Evolutionary conservation across 2,329 filamentous ascomycete species (phyloP), one percentile per base, ranked within the genome.

Genomic region (Claviceps humidiphila): DNA sequence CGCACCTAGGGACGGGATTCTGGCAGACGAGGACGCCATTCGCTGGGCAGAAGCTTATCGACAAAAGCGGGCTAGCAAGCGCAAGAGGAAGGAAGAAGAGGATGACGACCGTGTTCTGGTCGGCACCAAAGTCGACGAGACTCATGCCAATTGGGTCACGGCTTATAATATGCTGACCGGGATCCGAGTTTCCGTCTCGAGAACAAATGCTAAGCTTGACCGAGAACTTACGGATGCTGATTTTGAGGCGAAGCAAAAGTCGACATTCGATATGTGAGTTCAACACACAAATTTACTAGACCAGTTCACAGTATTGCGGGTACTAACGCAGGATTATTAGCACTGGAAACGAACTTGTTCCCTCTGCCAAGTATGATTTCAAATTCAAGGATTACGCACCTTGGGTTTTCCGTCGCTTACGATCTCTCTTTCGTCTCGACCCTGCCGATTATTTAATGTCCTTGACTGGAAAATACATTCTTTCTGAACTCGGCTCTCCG

Each of bases 301-400:
- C 14, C 6, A 9, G 2, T 37, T 11, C 9, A 6, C 14, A 37
- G 41, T 8, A 2, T 22, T 4, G 30, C 11, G 20, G 41, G 34
- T 4, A n/a, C 42, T 51, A 30, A 51, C 17, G n/a, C 16, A 5
- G 34, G n/a, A 14, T 20, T 20, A 14, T 34, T 63, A 90, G 87
- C 64, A 94, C 90, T 58, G 93, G 93, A 58, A 96, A 96, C 67
- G 93, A 98, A 73, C 75, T 98, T 66, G 95, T 95, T 5, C 93
- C 93, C 22, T 96, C 91, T 56, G 90, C 93, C 60, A 97, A 98
- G 71, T 98, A 98, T 74, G 93, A 98, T 72, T 98, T 98, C 82
- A 98, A 98, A 70, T 98, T 98, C 77, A 98, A 98, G 73, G 93
- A 98, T 71, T 98, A 98, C 69, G 91, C 91, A n/a, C 93, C 93